Evolutionary conservation across 2,329 filamentous ascomycete genomes (phyloP), one percentile per base, ranked within the genome.

Genomic region (Rosellinia necatrix): DNA sequence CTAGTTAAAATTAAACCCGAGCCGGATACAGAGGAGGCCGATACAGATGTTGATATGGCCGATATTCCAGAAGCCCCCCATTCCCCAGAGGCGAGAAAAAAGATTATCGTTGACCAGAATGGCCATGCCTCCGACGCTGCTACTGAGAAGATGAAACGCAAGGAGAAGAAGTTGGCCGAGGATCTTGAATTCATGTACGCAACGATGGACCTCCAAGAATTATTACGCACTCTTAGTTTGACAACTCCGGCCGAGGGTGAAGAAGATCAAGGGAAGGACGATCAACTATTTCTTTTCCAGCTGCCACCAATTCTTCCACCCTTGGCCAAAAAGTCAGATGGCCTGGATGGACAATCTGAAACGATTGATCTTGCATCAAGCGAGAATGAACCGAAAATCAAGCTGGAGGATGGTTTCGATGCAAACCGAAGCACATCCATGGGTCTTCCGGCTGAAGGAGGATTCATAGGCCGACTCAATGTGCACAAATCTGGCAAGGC

Each of bases 241-340:
- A 64, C 68, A 32, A 59, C 67, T 21, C 57, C 68, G 27, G 46
- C 46, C 19, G 64, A 64, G 43, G 55, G 48, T 21, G 58, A 67
- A 29, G 59, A 62, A 40, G 59, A 43, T 9, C 64, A 65, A 40
- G 53, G 54, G 19, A 71, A 68, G 40, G 82, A 85, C 41, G 83
- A 84, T 19, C 78, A 82, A 32, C 70, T 87, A 49, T 87, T 86
- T 59, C 75, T 88, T 46, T 87, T 87, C 72, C 85, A 87, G 63
- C 82, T 88, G 62, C 85, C 85, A 35, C 83, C 83, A 4, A 73
- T 86, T 3, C 76, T 87, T 9, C 84, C 85, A 6, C 80, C 82
- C 0, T 72, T 87, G n/a, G 53, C 41, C n/a, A 68, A 61, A n/a
- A 48, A 54, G 7, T 49, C 59, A 4, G 53, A 57, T 7, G 47